These are phyloP conservation scores for Diplosphaera chodatii DNA, from an alignment of 139 green algal genomes.

Conservation along the genomic window DNA sequence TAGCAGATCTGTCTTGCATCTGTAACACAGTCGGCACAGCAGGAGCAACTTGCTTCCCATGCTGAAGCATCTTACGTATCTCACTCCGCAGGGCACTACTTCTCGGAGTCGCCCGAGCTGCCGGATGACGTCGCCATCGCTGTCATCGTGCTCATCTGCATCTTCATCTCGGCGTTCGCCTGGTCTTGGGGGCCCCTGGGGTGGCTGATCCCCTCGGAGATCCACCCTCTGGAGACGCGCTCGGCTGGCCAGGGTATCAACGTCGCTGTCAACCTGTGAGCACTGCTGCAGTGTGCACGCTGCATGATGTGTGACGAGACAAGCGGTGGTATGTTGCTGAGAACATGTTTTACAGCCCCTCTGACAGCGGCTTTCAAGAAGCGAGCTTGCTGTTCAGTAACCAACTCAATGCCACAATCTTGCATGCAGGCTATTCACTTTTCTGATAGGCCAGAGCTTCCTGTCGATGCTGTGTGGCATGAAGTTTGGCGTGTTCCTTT, in stretches of 20 bases:
- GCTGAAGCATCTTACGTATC: background rate
- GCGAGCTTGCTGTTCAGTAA: too few species aligned
- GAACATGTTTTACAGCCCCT: too few species aligned
- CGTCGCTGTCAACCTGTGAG: slow-evolving; percentile 34
- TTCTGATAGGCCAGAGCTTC: slow-evolving; percentile 40
- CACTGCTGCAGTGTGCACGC: too few species aligned
- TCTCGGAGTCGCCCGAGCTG: background rate
- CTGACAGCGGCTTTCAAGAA: too few species aligned
- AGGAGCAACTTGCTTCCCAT: too few species aligned
- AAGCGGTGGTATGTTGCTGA: too few species aligned
- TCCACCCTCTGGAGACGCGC: slow-evolving; percentile 28
- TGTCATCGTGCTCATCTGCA: slow-evolving; percentile 54
- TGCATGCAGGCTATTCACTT: slow-evolving; percentile 30
- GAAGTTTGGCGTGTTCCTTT: slow-evolving; percentile 32
- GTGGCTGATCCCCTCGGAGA: slow-evolving; percentile 45
- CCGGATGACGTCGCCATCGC: slow-evolving; percentile 12
- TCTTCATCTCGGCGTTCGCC: slow-evolving; percentile 43
- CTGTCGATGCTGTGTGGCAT: slow-evolving; percentile 39
- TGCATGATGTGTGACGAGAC: too few species aligned
- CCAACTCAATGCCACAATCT: background rate
- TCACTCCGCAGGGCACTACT: background rate
- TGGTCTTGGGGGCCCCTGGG: slow-evolving; percentile 55
- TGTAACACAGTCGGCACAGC: too few species aligned
- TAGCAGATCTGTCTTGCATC: too few species aligned
- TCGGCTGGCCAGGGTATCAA: slow-evolving; percentile 28